Conservation (phyloP, 2,329 filamentous ascomycete species). For the Hypoxylon sp. region DNA sequence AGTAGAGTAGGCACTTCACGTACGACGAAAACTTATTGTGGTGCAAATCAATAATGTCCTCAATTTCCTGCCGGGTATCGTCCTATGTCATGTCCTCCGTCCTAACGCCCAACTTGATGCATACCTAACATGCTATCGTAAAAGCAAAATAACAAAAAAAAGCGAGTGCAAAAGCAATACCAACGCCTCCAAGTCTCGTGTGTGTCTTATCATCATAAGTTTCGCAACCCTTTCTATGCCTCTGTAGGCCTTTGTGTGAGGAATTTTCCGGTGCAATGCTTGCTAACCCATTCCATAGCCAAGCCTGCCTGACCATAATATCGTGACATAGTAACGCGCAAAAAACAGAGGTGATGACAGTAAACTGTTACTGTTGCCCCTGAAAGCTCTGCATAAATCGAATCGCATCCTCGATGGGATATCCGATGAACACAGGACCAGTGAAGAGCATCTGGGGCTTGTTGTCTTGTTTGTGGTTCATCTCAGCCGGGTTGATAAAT, state of each 20-base stretch:
- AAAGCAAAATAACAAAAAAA: conserved; percentile 5
- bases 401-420: conserved; percentile 83
- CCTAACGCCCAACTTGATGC: conserved; percentile 25
- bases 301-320: too few species aligned
- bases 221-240: too few species aligned
- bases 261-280: too few species aligned
- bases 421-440: conserved; percentile 93
- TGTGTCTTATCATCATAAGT: too few species aligned
- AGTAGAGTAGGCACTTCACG: too few species aligned
- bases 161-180: too few species aligned
- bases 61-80: conserved; percentile 31
- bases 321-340: too few species aligned
- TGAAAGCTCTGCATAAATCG: conserved; percentile 73
- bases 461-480: conserved; percentile 45
- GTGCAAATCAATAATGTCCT: conserved; percentile 16
- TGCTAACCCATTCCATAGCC: too few species aligned
- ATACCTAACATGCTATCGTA: conserved; percentile 27
- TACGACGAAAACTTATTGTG: too few species aligned
- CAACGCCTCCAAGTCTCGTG: conserved; percentile 1
- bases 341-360: too few species aligned
- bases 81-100: conserved; percentile 10
- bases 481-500: conserved; percentile 58
- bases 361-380: conserved; percentile 38
- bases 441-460: conserved; percentile 83
- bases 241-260: too few species aligned